Conservation (phyloP, 2,329 filamentous ascomycete species). For the Aspergillus sp. region DNA sequence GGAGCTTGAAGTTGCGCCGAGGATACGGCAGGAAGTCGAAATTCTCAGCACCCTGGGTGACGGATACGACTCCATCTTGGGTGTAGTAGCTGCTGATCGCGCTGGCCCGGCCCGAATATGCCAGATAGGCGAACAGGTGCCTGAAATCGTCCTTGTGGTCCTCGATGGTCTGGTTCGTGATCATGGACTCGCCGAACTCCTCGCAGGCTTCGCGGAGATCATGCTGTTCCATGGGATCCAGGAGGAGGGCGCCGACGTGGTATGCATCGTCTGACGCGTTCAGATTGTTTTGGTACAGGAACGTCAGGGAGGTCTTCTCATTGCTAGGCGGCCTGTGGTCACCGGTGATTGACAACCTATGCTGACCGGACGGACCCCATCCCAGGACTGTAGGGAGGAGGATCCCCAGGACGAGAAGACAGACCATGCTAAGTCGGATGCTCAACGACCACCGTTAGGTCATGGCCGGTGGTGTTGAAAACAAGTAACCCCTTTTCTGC, state of each 20-base stretch:
- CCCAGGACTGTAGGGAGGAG: slow-evolving; percentile 1
- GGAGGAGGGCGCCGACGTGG: slow-evolving; percentile 52
- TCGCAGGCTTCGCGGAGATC: slow-evolving; percentile 46
- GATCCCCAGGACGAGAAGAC: slow-evolving; percentile 5
- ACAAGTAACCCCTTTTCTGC: not conserved
- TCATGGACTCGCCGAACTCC: slow-evolving; percentile 48
- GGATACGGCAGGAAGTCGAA: slow-evolving; percentile 35
- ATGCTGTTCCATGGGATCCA: slow-evolving; percentile 43
- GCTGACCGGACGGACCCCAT: not conserved
- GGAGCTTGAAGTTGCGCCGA: slow-evolving; percentile 32
- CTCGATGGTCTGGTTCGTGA: slow-evolving; percentile 43
- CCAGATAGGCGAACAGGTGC: slow-evolving; percentile 46
- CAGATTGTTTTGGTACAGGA: slow-evolving; percentile 56
- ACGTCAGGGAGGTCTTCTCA: slow-evolving; percentile 46
- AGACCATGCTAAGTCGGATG: not conserved
- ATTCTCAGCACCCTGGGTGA: slow-evolving; percentile 24
- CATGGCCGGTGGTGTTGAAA: not conserved
- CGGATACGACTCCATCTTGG: slow-evolving; percentile 38
- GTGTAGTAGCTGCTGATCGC: slow-evolving; percentile 45
- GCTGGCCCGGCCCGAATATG: slow-evolving; percentile 39
- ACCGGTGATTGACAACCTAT: not conserved
- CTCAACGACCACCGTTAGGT: not conserved
- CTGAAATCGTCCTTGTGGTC: slow-evolving; percentile 48
- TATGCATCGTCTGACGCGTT: slow-evolving; percentile 54
- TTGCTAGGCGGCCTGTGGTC: slow-evolving; percentile 23